Conservation (phyloP, 1,284 basidiomycete species). For the Porodaedalea pini region DNA sequence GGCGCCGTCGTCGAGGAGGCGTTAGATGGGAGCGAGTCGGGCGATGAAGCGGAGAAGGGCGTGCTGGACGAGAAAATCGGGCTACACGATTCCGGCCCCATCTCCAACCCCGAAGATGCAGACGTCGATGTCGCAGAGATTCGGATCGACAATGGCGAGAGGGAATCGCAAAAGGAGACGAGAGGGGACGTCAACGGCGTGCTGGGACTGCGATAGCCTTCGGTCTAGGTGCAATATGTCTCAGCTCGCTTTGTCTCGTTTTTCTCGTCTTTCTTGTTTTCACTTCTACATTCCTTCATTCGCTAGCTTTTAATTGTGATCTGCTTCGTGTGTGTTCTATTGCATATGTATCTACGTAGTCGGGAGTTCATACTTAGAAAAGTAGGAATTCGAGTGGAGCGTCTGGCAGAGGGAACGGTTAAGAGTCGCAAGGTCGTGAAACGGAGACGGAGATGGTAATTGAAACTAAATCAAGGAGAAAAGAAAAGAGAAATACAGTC, state of each 20-base stretch:
- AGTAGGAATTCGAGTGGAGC: no score
- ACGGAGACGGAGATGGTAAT: not conserved
- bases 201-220: not conserved
- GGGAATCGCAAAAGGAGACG: not conserved
- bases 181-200: not conserved
- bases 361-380: no score
- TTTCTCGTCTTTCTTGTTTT: not conserved
- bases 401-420: no score
- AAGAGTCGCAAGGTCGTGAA: not conserved
- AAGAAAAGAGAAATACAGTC: not conserved
- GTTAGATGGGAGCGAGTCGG: constrained; percentile 24
- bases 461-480: not conserved
- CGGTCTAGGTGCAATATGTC: no score
- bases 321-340: not conserved
- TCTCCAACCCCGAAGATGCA: not conserved
- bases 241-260: not conserved
- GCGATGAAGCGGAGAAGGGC: constrained; percentile 33
- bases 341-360: no score
- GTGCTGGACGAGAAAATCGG: constrained; percentile 22
- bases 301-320: not conserved
- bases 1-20: constrained; percentile 71
- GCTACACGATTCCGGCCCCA: not conserved
- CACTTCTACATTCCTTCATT: not conserved
- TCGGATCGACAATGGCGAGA: not conserved
- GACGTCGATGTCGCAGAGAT: constrained; percentile 10